These are phyloP conservation scores for Trypanosoma scelopori DNA, from an alignment of 208 protist species.

Conservation along the genomic window DNA sequence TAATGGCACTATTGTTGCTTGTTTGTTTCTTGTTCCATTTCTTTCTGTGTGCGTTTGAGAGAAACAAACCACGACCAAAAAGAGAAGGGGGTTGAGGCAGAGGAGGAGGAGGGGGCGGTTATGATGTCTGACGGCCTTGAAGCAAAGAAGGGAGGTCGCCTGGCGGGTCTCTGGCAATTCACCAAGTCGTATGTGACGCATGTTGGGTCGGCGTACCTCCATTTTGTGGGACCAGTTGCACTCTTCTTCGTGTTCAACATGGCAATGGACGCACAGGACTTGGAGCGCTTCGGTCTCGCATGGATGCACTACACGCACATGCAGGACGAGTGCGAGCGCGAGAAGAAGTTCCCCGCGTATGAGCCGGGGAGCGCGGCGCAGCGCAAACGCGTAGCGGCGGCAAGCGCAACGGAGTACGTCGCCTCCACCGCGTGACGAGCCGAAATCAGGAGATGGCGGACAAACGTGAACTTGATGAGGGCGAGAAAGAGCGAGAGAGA, in stretches of 20 bases:
- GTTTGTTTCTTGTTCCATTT: background rate
- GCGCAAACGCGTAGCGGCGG: conserved; percentile 64
- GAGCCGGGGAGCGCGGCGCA: conserved; percentile 63
- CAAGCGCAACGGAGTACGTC: conserved; percentile 66
- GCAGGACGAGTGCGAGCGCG: conserved; percentile 62
- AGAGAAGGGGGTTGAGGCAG: background rate
- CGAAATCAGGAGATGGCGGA: background rate
- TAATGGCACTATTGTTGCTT: conserved; percentile 1
- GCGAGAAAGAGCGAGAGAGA: background rate
- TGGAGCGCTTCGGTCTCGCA: conserved; percentile 74
- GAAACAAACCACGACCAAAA: background rate
- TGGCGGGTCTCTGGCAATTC: conserved; percentile 24
- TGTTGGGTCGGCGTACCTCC: conserved; percentile 48
- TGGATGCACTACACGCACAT: conserved; percentile 66
- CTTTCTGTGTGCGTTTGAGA: background rate
- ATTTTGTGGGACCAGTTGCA: conserved; percentile 51
- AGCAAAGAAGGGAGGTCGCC: conserved; percentile 7
- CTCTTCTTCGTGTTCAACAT: conserved; percentile 55
- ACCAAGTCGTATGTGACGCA: conserved; percentile 55
- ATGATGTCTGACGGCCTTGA: conserved; percentile 21
- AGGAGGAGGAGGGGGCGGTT: background rate
- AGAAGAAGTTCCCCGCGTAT: conserved; percentile 79
- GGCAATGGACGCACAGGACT: conserved; percentile 59
- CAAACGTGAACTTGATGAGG: background rate
- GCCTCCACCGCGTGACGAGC: conserved; percentile 37